Conservation (phyloP, 1,284 basidiomycete genomes). For the Irpex lacteus region DNA sequence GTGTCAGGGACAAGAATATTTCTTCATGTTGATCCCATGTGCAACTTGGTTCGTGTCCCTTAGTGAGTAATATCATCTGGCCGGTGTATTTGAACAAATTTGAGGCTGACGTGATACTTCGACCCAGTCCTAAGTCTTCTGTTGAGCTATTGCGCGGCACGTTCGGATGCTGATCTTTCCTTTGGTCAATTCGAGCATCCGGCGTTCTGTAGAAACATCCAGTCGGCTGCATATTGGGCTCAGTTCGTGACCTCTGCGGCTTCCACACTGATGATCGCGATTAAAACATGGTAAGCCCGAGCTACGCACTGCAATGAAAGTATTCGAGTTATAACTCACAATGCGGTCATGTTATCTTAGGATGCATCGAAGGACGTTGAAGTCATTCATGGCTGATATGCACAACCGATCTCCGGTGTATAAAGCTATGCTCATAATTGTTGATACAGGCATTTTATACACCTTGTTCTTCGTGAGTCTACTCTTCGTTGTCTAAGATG, state of each 20-base stretch:
- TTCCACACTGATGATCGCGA: conserved; percentile 14
- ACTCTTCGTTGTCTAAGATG: too few relatives aligned
- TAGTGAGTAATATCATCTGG: conserved; percentile 5
- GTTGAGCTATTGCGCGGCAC: conserved; percentile 14
- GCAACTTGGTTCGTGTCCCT: conserved; percentile 12
- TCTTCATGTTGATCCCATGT: conserved; percentile 12
- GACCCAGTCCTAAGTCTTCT: conserved; percentile 10
- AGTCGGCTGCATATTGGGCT: conserved; percentile 14
- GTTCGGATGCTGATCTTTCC: conserved; percentile 8
- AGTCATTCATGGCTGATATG: conserved; percentile 5
- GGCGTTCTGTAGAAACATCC: conserved; percentile 17
- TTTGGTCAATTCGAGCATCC: conserved; percentile 13
- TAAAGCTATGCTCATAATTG: conserved; percentile 16
- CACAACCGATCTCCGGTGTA: conserved; percentile 9
- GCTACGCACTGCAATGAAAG: neutral
- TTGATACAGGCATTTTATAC: conserved; percentile 17
- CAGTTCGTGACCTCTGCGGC: conserved; percentile 15
- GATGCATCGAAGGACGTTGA: conserved; percentile 13
- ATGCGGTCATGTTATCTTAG: neutral
- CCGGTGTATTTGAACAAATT: neutral
- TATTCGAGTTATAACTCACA: too few relatives aligned
- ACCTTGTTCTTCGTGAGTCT: conserved; percentile 14
- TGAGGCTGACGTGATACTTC: neutral
- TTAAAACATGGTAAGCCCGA: conserved; percentile 16
- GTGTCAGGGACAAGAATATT: conserved; percentile 8